Conservation (phyloP, 1,284 basidiomycete genomes). For the Agroathelia rolfsii region DNA sequence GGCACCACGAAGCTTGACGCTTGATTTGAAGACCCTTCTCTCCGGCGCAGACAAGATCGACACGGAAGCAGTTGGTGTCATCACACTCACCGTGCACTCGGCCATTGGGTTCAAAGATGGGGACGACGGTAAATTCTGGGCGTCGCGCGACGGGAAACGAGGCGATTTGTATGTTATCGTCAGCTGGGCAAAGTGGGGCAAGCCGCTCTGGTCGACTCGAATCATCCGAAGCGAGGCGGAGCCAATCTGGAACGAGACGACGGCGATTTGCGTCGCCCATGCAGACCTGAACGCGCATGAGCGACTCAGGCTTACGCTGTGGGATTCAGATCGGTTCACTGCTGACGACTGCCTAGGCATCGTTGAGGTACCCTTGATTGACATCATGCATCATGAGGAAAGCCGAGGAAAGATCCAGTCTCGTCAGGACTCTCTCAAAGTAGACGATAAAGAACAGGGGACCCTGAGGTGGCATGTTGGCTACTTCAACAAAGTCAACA, state of each 20-base stretch:
- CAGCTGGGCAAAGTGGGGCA: slow-evolving; percentile 41
- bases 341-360: slow-evolving; percentile 67
- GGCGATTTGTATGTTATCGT: slow-evolving; percentile 30
- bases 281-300: slow-evolving; percentile 66
- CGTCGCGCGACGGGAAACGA: slow-evolving; percentile 17
- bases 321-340: slow-evolving; percentile 63
- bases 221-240: slow-evolving; percentile 58
- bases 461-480: slow-evolving; percentile 28
- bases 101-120: slow-evolving; percentile 57
- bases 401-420: slow-evolving; percentile 42
- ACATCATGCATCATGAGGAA: slow-evolving; percentile 30
- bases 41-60: slow-evolving; percentile 59
- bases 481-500: slow-evolving; percentile 30
- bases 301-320: slow-evolving; percentile 57
- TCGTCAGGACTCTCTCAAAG: slow-evolving; percentile 40
- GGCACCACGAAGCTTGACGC: slow-evolving; percentile 63
- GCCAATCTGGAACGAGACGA: slow-evolving; percentile 73
- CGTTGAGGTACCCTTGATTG: slow-evolving; percentile 49
- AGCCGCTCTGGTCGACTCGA: slow-evolving; percentile 64
- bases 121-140: slow-evolving; percentile 21
- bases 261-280: slow-evolving; percentile 56
- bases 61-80: slow-evolving; percentile 57
- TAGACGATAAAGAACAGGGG: slow-evolving; percentile 17
- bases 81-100: slow-evolving; percentile 59
- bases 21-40: slow-evolving; percentile 60